Percentiles rank a stretch among this genome's conserved stretches.
Evolutionary conservation across 805 yeast species (phyloP).

Genomic region (Teunomyces pallodes): DNA sequence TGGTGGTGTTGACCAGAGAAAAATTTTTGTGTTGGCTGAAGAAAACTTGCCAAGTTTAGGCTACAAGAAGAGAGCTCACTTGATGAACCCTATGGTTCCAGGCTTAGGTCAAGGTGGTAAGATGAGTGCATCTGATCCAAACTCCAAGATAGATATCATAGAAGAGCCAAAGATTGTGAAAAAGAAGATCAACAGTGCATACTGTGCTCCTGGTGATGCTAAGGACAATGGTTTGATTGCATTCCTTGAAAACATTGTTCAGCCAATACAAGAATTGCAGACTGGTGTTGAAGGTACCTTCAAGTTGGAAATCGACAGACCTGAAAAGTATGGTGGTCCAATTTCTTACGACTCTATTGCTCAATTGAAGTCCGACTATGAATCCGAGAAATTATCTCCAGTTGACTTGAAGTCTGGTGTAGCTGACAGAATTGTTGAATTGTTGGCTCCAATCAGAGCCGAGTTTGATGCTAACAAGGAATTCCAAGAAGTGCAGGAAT

Average conservation of each 20-base stretch:
- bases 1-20: constrained; percentile 99
- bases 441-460: constrained; percentile 81
- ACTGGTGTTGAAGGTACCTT: constrained; percentile 52
- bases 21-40: constrained; percentile 94
- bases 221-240: constrained; percentile 90
- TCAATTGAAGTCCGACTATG: constrained; percentile 69
- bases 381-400: constrained; percentile 75
- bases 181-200: constrained; percentile 90
- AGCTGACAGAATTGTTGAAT: constrained; percentile 73
- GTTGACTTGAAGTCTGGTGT: constrained; percentile 94
- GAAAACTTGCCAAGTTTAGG: constrained; percentile 85
- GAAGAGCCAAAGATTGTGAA: constrained; percentile 86
- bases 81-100: constrained; percentile 99
- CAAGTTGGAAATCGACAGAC: constrained; percentile 76
- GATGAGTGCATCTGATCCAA: constrained; percentile 99
- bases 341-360: constrained; percentile 67
- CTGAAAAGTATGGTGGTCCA: constrained; percentile 97
- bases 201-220: constrained; percentile 89
- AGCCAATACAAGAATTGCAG: constrained; percentile 82
- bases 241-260: constrained; percentile 77
- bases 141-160: constrained; percentile 89
- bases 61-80: constrained; percentile 95
- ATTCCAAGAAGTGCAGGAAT: constrained; percentile 67
- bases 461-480: constrained; percentile 61
- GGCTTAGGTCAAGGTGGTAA: constrained; percentile 96